Percentiles rank a stretch among this genome's conserved stretches.
Evolutionary conservation across 176 grass and related monocot genomes (phyloP).

Genomic region (Cymbopogon citratus): DNA sequence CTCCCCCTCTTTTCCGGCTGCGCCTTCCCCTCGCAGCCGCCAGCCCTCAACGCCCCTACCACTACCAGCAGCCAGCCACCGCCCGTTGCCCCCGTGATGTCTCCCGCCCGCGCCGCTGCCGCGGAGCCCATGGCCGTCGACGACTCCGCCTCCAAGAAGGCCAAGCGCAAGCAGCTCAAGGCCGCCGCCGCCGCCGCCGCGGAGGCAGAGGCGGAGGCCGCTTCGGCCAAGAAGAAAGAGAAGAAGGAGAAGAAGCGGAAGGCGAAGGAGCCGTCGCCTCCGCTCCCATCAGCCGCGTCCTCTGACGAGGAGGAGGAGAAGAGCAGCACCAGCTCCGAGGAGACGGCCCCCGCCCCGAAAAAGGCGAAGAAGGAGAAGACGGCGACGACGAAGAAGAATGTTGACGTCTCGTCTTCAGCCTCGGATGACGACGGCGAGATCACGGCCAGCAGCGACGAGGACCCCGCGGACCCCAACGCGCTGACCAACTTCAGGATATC

Average conservation of each 20-base stretch:
- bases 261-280: slow-evolving; percentile 26
- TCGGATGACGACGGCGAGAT: slow-evolving; percentile 57
- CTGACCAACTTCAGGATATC: slow-evolving; percentile 81
- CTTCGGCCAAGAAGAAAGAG: slow-evolving; percentile 31
- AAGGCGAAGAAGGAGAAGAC: slow-evolving; percentile 51
- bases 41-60: not conserved
- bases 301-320: slow-evolving; percentile 44
- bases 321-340: slow-evolving; percentile 58
- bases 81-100: slow-evolving; percentile 31
- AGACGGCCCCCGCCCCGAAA: slow-evolving; percentile 26
- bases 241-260: slow-evolving; percentile 76
- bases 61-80: not conserved
- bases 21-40: slow-evolving; percentile 29
- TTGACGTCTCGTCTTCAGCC: not conserved
- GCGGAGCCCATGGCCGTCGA: slow-evolving; percentile 46
- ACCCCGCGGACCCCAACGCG: slow-evolving; percentile 61
- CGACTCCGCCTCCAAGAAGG: slow-evolving; percentile 59
- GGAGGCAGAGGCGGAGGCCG: not conserved
- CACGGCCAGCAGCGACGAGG: slow-evolving; percentile 53
- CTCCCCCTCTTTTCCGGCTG: slow-evolving; percentile 26
- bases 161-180: slow-evolving; percentile 66
- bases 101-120: slow-evolving; percentile 27
- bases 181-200: slow-evolving; percentile 19
- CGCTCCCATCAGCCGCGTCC: not conserved
- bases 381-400: slow-evolving; percentile 18